Conservation (phyloP, 1,284 basidiomycete species). For the Leccinum glutinopallens region DNA sequence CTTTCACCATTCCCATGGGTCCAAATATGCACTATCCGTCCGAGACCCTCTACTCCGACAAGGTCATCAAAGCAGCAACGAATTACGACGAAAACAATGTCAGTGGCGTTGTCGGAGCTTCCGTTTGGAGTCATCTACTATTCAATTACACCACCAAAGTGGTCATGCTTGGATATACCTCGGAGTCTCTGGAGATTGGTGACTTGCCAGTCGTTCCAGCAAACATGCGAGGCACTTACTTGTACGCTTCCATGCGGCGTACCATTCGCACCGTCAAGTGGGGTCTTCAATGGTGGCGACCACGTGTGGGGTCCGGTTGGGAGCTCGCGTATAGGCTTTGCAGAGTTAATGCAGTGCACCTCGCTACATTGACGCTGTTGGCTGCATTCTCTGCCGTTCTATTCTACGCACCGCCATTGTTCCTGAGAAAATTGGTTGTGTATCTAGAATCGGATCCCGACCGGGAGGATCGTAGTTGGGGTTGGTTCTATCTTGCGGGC, state of each 20-base stretch:
- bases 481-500: conserved; percentile 71
- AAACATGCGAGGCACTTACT: conserved; percentile 65
- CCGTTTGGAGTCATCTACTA: conserved; percentile 38
- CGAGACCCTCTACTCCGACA: conserved; percentile 72
- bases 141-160: conserved; percentile 87
- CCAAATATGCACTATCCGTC: conserved; percentile 75
- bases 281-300: conserved; percentile 42
- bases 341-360: conserved; percentile 49
- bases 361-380: conserved; percentile 53
- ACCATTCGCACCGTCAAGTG: conserved; percentile 40
- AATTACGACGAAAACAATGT: conserved; percentile 66
- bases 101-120: conserved; percentile 54
- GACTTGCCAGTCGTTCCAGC: conserved; percentile 81
- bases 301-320: conserved; percentile 58
- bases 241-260: conserved; percentile 43
- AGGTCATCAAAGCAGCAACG: conserved; percentile 57
- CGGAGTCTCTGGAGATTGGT: conserved; percentile 78
- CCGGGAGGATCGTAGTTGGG: conserved; percentile 62
- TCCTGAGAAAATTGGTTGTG: conserved; percentile 68
- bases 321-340: conserved; percentile 59
- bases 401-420: conserved; percentile 80
- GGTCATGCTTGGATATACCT: conserved; percentile 75
- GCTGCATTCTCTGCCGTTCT: conserved; percentile 64
- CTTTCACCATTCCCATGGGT: conserved; percentile 66
- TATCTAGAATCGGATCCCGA: conserved; percentile 72